Evolutionary conservation across 1,284 basidiomycete species (phyloP), one percentile per base, ranked within the genome.

Genomic region (Marasmius oreades): DNA sequence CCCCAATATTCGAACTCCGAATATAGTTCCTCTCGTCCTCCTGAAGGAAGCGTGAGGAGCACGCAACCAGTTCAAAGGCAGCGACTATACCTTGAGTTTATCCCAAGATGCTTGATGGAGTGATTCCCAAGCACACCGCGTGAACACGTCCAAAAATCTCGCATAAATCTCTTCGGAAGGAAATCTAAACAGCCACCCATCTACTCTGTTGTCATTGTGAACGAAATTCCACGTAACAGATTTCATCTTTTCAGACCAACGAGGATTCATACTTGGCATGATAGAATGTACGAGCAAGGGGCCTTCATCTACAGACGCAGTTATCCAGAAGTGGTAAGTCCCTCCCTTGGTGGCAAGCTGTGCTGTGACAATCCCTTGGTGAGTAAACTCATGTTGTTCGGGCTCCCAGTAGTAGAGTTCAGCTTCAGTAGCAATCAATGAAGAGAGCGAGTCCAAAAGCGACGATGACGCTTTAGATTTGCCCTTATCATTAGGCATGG

Each of bases 201-300:
- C 85, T 65, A 85, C 80, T 22, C 73, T 70, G 14, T 85, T 82
- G 53, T 80, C 77, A n/a, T 81, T 80, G 46, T 79, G 78, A 58
- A 84, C 73, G 64, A 88, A 72, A 63, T 93, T 94, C 92, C 92
- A 95, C 28, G 95, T 95, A 61, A 96, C 81, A 1, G 93, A 92
- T 45, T 69, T 66, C 64, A 84, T 78, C 58, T 78, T 80, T 57
- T 73, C 72, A 37, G 85, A 80, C 78, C 82, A 88, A 51, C 84
- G 79, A 63, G 89, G 84, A 67, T 92, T 93, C 87, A 89, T 86
- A 67, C 93, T 86, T 64, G 83, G 74, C 22, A 75, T 70, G 53
- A 92, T 77, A 61, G 72, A 74, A 70, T 92, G 90, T 23, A 78
- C 78, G 28, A 91, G 73, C 37, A 86, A 60, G 39, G 80, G 72